Evolutionary conservation across 2,329 filamentous ascomycete genomes (phyloP), one percentile per base, ranked within the genome.

Genomic region (Coniochaeta ligniaria): DNA sequence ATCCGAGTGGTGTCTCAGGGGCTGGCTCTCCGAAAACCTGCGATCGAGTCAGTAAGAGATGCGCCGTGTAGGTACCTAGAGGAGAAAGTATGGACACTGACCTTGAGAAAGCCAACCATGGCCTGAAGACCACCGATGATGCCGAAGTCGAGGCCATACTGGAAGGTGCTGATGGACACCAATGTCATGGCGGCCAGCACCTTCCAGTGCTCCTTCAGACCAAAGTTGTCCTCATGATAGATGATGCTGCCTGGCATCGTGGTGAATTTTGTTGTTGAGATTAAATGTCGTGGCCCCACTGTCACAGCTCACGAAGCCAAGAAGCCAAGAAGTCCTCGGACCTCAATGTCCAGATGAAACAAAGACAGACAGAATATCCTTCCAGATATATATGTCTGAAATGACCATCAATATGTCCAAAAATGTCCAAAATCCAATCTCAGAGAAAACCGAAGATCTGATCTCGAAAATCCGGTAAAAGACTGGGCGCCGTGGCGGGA

Each of bases 91-190:
- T n/a, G 7, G 16, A 22, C 9, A 28, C 68, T 17, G 63, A 76
- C 76, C 67, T 75, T 69, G 6, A 81, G 72, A 57, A 82, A 82
- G 16, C 78, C 79, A 2, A 72, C 67, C 79, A 81, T 81, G 62
- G 79, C 79, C 67, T 82, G 79, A 1, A 82, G 65, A 43, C 79
- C 78, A 28, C 77, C 77, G 57, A 82, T 81, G 24, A 80, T 69
- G 24, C 79, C 78, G 64, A 81, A 82, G 63, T 82, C 67, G 50
- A 80, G 70, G 31, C 80, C 80, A 66, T 82, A 82, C 61, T 82
- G 80, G 63, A 82, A 82, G 0, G 79, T 78, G 24, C 75, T 78
- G 68, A 81, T 74, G 3, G 78, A 76, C 17, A 81, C 73, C 0
- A 82, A 68, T 0, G 77, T 76, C 60, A 79, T 81, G 24, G 79